Evolutionary conservation across 768 basidiomycete species (phyloP).

Genomic region (Tulasnella calospora): DNA sequence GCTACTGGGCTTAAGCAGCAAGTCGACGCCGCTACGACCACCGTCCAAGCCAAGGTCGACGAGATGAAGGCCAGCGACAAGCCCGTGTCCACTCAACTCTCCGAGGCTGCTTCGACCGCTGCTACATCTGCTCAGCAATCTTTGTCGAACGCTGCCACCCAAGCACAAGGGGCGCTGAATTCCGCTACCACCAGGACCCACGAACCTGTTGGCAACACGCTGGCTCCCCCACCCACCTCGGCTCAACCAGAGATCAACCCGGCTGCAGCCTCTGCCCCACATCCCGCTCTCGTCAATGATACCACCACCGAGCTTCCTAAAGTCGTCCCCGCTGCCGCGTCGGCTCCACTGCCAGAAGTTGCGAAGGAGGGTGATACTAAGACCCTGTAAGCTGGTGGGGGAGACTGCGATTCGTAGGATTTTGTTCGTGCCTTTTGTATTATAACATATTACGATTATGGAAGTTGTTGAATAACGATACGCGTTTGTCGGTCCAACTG

Average conservation of each 20-base stretch:
- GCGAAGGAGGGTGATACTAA: neutral
- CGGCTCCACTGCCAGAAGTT: neutral
- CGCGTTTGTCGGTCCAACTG: neutral
- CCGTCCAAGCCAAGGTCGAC: constrained; percentile 5
- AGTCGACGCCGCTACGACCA: neutral
- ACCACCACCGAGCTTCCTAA: constrained; percentile 1
- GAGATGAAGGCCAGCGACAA: constrained; percentile 11
- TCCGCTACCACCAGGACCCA: neutral
- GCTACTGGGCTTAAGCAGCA: neutral
- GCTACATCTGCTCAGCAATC: neutral
- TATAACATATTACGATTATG: neutral
- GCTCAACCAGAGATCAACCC: neutral
- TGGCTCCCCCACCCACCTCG: neutral
- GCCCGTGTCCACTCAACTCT: neutral
- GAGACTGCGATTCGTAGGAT: neutral
- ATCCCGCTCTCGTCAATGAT: neutral
- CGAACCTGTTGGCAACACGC: neutral
- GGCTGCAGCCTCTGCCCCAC: neutral
- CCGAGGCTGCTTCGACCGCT: neutral
- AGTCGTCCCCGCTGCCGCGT: neutral
- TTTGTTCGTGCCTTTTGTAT: neutral
- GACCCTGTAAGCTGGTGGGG: neutral
- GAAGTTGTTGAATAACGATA: constrained; percentile 14
- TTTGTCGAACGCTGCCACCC: neutral
- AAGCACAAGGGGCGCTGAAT: neutral